A percentile compares a stretch with the other conserved stretches of the same genome.
Evolutionary conservation across 2,329 filamentous ascomycete genomes (phyloP).

Genomic region (Microsporum audouinii): DNA sequence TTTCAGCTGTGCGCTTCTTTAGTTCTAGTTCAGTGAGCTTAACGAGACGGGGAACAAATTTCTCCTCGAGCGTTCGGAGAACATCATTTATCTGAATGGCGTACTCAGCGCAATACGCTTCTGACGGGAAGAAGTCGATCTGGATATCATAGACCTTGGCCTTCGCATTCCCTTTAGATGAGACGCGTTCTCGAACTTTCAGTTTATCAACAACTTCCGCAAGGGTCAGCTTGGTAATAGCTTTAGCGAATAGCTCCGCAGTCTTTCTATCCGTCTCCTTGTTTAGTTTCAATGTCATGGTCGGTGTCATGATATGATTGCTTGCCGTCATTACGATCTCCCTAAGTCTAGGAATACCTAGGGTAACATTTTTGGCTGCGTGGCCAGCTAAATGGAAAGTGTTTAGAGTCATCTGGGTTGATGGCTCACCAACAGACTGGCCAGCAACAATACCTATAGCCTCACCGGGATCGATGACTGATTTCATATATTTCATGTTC

Average conservation of each 20-base stretch:
- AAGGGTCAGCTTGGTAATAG: slow-evolving; percentile 74
- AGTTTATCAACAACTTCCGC: slow-evolving; percentile 74
- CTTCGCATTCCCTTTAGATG: slow-evolving; percentile 52
- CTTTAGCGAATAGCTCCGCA: slow-evolving; percentile 74
- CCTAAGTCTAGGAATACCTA: slow-evolving; percentile 91
- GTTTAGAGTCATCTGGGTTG: slow-evolving; percentile 98
- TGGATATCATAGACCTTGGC: slow-evolving; percentile 78
- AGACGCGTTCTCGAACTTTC: slow-evolving; percentile 66
- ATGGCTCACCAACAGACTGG: slow-evolving; percentile 92
- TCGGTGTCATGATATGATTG: slow-evolving; percentile 74
- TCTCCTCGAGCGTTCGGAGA: slow-evolving; percentile 63
- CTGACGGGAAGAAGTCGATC: slow-evolving; percentile 69
- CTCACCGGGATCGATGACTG: slow-evolving; percentile 86
- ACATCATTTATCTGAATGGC: slow-evolving; percentile 71
- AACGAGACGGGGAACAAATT: slow-evolving; percentile 62
- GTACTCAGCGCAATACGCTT: slow-evolving; percentile 77
- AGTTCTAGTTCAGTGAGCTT: slow-evolving; percentile 63
- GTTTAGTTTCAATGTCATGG: slow-evolving; percentile 60
- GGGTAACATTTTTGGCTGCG: slow-evolving; percentile 94
- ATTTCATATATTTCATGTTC: slow-evolving; percentile 84
- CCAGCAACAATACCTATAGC: slow-evolving; percentile 94
- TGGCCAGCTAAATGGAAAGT: slow-evolving; percentile 99
- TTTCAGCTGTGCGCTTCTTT: slow-evolving; percentile 59
- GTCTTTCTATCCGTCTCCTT: slow-evolving; percentile 57
- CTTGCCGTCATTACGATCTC: slow-evolving; percentile 99